Base-by-base conservation (phyloP, 768 basidiomycete species). In the Russula olivacea region DNA sequence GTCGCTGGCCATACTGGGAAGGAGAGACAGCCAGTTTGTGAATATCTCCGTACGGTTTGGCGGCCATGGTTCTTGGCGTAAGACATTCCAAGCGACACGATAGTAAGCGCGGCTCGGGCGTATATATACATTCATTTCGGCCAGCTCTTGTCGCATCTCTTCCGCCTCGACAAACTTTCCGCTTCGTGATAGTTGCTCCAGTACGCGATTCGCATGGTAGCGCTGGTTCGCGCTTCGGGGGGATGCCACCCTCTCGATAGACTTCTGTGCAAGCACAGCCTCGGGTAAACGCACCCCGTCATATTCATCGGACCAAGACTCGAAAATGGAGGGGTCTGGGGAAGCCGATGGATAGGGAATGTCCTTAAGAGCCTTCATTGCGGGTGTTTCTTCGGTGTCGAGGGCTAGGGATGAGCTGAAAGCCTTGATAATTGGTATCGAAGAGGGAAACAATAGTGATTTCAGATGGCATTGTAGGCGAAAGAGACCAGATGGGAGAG, bases 1-100 rank as follows among this genome's bases (percentile, higher is more conserved):
- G 23, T 15, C 28, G 25, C 49, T 3, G 23, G 32, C 19, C 9
- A 21, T 2, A 53, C 9, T 19, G 5, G 82, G 81, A 14, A 76
- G 68, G 47, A 82, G 73, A 5, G 74, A 71, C 56, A 81, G 68
- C 83, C 83, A 84, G 15, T 72, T 68, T 2, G 69, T 62, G 50
- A 77, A 76, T n/a, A 59, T 57, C 40, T 59, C 61, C 12, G 68
- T 51, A 15, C 64, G 72, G 28, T 71, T 61, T 41, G 69, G 67
- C 23, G 61, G 59, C 49, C 60, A 55, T 21, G 38, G 60, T 34
- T 45, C 61, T 56, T 14, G 66, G 66, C 19, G 58, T 49, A 81
- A 70, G 17, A 72, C 69, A 58, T 75, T 59, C 1, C 72, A 48
- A 3, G 80, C 80, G 12, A 75, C 77, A 15, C 55, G 65, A 61